These are phyloP conservation scores for Heterobasidion irregulare DNA, from an alignment of 1,284 basidiomycete genomes.

Conservation along the genomic window DNA sequence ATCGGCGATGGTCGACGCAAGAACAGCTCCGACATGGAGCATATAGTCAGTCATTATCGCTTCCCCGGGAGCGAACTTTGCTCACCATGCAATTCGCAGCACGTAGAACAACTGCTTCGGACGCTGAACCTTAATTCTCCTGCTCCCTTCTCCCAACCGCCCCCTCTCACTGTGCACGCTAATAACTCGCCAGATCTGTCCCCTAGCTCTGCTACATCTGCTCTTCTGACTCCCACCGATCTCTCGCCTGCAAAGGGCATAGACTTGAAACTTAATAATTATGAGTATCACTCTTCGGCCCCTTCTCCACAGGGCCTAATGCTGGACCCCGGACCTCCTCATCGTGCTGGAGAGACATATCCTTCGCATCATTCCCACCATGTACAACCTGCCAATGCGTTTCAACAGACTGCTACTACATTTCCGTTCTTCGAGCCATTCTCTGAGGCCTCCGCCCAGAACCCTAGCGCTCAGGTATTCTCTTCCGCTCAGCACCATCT, in stretches of 20 bases:
- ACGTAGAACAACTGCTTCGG: conserved; percentile 69
- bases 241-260: conserved; percentile 50
- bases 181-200: conserved; percentile 53
- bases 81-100: conserved; percentile 30
- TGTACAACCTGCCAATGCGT: conserved; percentile 17
- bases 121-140: conserved; percentile 70
- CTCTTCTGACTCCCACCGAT: conserved; percentile 59
- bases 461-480: conserved; percentile 19
- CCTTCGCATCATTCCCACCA: conserved; percentile 8
- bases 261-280: conserved; percentile 44
- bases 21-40: conserved; percentile 43
- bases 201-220: conserved; percentile 56
- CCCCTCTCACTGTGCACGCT: conserved; percentile 16
- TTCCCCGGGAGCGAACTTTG: conserved; percentile 11
- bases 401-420: conserved; percentile 22
- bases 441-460: conserved; percentile 30
- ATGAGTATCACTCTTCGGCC: conserved; percentile 31
- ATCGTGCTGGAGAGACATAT: conserved; percentile 13
- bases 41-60: conserved; percentile 33
- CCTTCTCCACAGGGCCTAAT: conserved; percentile 20
- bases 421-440: conserved; percentile 48
- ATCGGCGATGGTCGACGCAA: conserved; percentile 71
- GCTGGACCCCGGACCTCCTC: conserved; percentile 20
- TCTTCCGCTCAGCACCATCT: conserved; percentile 20
- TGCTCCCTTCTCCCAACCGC: conserved; percentile 38